Evolutionary conservation across 2,329 filamentous ascomycete genomes (phyloP), one percentile per base, ranked within the genome.

Genomic region (Teratosphaeria destructans): DNA sequence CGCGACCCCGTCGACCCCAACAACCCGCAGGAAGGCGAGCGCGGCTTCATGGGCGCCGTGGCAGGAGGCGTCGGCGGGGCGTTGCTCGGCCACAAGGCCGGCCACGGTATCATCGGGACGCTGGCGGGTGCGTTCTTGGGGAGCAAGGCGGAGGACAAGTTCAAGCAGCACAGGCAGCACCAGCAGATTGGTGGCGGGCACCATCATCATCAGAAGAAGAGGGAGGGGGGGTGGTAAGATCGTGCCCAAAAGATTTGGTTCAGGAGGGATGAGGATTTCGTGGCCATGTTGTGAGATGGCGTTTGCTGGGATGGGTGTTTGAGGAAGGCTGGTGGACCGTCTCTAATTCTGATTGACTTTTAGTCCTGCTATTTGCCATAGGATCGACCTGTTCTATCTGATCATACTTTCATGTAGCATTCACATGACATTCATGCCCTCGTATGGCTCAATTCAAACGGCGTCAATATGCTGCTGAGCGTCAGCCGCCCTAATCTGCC

Each of bases 51-150:
- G 66, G 81, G 83, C 54, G 78, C 82, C 3, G 70, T 84, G 3
- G 79, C 78, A 14, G 83, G 83, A 52, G 82, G 80, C 52, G 76
- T 81, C 3, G 80, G 82, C 3, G 83, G 83, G 1, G 79, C 79
- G 63, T 79, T 80, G 62, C 73, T 81, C 5, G 83, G 83, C 19
- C 75, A 78, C 66, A 82, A 83, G 69, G 76, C 81, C 64, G 79
- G 80, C n/a, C 81, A 83, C 64, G 81, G 81, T 3, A 71, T 85
- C 34, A 69, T 86, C 10, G 68, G 68, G 11, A 79, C 82, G 0
- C 68, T 85, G 32, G 80, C 81, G 3, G 83, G 83, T 59, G 82
- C 82, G 0, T 75, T 85, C 54, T 59, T 80, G 2, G 83, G 83
- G 1, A 78, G 75, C 67, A 80, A 83, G 61, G 65, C 81, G 0